Conservation (phyloP, 495 filamentous ascomycete species). For the Terfezia claveryi region DNA sequence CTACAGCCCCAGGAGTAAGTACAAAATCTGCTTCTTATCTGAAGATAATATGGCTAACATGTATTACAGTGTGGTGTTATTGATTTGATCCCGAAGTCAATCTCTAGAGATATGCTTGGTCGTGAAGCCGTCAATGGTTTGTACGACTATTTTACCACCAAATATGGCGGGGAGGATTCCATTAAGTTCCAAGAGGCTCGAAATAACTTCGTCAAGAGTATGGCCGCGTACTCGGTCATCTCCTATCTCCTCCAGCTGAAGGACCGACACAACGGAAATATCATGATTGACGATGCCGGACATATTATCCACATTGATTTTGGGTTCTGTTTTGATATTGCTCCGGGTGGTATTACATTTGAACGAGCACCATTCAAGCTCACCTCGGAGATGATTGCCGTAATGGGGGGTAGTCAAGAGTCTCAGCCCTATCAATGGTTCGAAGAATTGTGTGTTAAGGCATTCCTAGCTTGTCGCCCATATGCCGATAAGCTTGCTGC, state of each 20-base stretch:
- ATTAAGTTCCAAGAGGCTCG: constrained; percentile 86
- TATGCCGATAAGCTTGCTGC: constrained; percentile 69
- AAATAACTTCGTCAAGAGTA: constrained; percentile 96
- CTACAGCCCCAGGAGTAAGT: constrained; percentile 61
- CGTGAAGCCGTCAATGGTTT: constrained; percentile 93
- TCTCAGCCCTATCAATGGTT: constrained; percentile 89
- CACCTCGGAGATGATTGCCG: constrained; percentile 87
- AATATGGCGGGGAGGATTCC: constrained; percentile 88
- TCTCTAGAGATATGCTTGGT: constrained; percentile 95
- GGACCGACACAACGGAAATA: constrained; percentile 97
- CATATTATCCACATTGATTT: constrained; percentile 98
- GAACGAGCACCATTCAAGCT: constrained; percentile 97
- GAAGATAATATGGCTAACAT: too few relatives aligned
- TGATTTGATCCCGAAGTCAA: constrained; percentile 89
- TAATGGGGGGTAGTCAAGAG: constrained; percentile 74
- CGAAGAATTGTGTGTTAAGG: constrained; percentile 86
- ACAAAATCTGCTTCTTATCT: background rate
- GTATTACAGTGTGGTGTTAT: constrained; percentile 58
- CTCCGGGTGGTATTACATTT: constrained; percentile 85
- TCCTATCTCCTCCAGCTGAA: constrained; percentile 96
- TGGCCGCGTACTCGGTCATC: constrained; percentile 99
- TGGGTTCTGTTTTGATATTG: constrained; percentile 98
- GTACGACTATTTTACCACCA: constrained; percentile 93
- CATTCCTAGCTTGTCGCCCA: constrained; percentile 76
- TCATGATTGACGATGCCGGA: constrained; percentile 93